Conservation (phyloP, 2,329 filamentous ascomycete genomes). For the Xylogone sp. region DNA sequence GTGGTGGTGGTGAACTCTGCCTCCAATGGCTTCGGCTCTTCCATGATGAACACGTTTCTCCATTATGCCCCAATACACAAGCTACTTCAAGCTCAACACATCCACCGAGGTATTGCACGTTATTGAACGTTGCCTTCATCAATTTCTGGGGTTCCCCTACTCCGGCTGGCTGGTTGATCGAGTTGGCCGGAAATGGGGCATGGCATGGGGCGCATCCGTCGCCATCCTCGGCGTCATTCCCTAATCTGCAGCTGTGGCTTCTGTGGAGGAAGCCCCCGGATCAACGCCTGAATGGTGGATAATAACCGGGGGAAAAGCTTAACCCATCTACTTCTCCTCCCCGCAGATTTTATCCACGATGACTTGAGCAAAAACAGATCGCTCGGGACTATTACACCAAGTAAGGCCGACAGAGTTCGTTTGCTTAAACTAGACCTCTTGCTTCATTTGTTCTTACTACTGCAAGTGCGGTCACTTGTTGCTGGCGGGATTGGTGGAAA, state of each 20-base stretch:
- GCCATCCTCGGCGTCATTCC: background rate
- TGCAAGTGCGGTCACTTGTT: too few relatives aligned
- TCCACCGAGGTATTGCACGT: background rate
- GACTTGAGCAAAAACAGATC: too few relatives aligned
- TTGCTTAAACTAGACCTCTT: too few relatives aligned
- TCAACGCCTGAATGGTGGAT: conserved; percentile 5
- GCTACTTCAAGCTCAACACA: conserved; percentile 30
- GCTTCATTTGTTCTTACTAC: too few relatives aligned
- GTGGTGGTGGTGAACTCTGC: conserved; percentile 40
- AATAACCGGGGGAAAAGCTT: too few relatives aligned
- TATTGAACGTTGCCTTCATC: background rate
- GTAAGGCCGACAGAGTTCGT: too few relatives aligned
- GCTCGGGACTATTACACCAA: too few relatives aligned
- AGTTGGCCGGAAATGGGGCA: background rate
- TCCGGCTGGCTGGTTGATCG: background rate
- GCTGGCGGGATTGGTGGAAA: too few relatives aligned
- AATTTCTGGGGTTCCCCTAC: background rate
- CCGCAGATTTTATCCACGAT: too few relatives aligned
- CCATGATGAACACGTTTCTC: conserved; percentile 46
- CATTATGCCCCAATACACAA: conserved; percentile 38
- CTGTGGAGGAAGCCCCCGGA: conserved; percentile 12
- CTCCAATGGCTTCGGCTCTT: conserved; percentile 45
- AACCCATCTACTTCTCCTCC: too few relatives aligned
- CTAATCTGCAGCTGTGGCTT: conserved; percentile 14
- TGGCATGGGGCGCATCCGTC: background rate